Base-by-base conservation (phyloP, 257 asterid genomes). In the Nicotiana knightiana region DNA sequence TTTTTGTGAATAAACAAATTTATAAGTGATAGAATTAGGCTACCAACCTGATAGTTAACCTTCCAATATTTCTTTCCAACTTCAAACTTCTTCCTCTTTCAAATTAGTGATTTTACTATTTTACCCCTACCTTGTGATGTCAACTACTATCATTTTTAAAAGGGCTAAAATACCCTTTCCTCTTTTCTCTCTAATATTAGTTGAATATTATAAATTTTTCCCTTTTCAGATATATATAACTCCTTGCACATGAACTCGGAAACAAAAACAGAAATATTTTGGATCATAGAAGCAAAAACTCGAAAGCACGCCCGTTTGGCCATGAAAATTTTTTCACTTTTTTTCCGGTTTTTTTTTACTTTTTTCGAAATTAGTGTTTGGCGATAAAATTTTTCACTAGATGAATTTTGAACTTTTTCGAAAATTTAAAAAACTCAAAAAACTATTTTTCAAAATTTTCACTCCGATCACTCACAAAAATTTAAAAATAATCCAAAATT, bases 31-130 rank as follows among this genome's bases (percentile, higher is more conserved):
- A 81, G 86, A 91, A 89, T 90, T 93, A 93, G 98, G 97, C 94
- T 83, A 93, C 96, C 98, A 82, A 93, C 93, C 86, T 86, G 86
- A 88, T 87, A 84, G 83, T 88, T 88, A 83, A 65, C 88, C 88
- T 84, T 87, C 94, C 92, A 90, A 71, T 46, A 71, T 46, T 85
- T 88, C 84, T 9, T 77, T 88, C 92, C 92, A 79, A 91, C 89
- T 80, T 81, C 83, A 67, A 67, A 83, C 83, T 78, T 85, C 75
- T 1, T 32, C 64, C 65, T 76, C 81, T 30, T 55, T 30, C 64
- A 77, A 77, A 77, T 37, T 83, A 63, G n/a, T 73, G 55, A 39
- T 55, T 61, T 61, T 39, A 79, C 77, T 85, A 59, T 54, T 62
- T 81, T 64, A 86, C 77, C 71, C 67, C 81, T 65, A 81, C 35